Evolutionary conservation across 805 yeast genomes (phyloP).

Genomic region (Kluyveromyces nonfermentans): DNA sequence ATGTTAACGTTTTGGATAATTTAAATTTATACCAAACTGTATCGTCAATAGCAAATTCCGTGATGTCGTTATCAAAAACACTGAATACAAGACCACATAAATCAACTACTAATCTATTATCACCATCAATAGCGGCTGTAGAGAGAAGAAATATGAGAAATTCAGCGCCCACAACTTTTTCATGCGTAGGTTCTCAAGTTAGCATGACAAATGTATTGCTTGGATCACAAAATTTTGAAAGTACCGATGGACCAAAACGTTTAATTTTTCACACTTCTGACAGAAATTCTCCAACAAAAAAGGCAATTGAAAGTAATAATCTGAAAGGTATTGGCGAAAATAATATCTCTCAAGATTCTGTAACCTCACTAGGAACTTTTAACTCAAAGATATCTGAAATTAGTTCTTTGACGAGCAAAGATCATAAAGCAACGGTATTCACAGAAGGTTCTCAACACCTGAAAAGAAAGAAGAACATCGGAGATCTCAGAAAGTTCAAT

Average conservation of each 20-base stretch:
- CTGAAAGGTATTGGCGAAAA: neutral
- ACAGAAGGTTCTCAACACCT: constrained; percentile 19
- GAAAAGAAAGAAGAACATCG: constrained; percentile 41
- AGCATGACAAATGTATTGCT: constrained; percentile 7
- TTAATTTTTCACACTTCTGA: constrained; percentile 6
- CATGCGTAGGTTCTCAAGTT: constrained; percentile 5
- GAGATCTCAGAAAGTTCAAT: constrained; percentile 40
- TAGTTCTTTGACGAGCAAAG: neutral
- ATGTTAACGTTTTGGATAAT: constrained; percentile 28
- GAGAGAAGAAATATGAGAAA: constrained; percentile 21
- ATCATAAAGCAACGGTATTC: neutral
- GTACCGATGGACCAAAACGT: constrained; percentile 4
- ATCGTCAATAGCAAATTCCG: constrained; percentile 27
- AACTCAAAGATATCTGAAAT: constrained; percentile 1
- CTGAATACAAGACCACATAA: constrained; percentile 7
- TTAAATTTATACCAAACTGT: constrained; percentile 29
- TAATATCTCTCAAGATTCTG: neutral
- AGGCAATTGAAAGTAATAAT: neutral
- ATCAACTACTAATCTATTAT: constrained; percentile 6
- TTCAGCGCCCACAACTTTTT: constrained; percentile 10
- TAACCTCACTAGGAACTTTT: neutral
- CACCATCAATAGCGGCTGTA: constrained; percentile 18
- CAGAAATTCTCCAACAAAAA: constrained; percentile 2
- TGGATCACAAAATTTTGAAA: neutral
- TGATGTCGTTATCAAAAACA: constrained; percentile 26